phyloP scores from a whole-genome alignment of 257 asterid genomes.

The Solanum rostratum region DNA sequence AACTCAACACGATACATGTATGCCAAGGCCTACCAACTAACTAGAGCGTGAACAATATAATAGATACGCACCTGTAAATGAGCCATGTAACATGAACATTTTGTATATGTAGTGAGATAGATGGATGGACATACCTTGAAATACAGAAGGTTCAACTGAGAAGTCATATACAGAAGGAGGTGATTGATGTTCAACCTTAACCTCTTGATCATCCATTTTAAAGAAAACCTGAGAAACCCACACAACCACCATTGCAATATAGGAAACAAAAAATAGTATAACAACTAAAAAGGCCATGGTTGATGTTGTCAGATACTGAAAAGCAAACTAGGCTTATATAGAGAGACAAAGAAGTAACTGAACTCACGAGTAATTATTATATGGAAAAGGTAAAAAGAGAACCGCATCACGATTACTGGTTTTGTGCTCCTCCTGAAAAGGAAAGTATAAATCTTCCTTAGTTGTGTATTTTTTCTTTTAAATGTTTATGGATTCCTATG shows the following conservation, averaged over 20 bases:
- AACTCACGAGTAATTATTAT: not conserved
- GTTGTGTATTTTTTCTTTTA: not conserved
- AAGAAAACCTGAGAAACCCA: slow-evolving; percentile 26
- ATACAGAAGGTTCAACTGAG: slow-evolving; percentile 26
- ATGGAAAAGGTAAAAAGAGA: not conserved
- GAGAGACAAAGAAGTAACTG: not conserved
- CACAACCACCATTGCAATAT: slow-evolving; percentile 7
- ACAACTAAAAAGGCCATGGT: not conserved
- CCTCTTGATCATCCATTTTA: slow-evolving; percentile 56
- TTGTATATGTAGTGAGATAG: not conserved
- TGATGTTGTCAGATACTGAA: not conserved
- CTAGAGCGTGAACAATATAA: not conserved
- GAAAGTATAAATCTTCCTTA: not conserved
- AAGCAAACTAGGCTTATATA: not conserved
- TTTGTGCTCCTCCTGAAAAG: not conserved
- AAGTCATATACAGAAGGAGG: slow-evolving; percentile 25
- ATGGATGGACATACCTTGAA: slow-evolving; percentile 29
- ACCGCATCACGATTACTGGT: not conserved
- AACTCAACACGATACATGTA: not conserved
- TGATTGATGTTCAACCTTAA: slow-evolving; percentile 65
- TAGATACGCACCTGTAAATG: not conserved
- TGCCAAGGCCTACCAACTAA: not conserved
- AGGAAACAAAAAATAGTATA: not conserved
- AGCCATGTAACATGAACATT: not conserved
- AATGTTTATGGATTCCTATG: too few species aligned